Conservation (phyloP, 805 yeast genomes). For the Blastobotrys robertii region DNA sequence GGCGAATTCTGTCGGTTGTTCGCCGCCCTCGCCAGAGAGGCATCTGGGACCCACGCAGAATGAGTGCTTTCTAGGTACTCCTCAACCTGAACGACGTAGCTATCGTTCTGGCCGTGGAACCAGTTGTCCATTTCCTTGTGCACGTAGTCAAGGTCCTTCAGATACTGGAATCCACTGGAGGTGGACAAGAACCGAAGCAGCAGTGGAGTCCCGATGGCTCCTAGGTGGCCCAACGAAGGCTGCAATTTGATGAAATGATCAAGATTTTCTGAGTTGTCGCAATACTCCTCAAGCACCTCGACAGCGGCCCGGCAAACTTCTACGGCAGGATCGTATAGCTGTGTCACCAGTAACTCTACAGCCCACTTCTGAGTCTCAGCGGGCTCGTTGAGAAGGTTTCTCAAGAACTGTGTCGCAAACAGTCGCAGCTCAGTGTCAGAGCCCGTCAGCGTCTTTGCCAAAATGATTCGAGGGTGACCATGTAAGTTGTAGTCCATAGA, state of each 20-base stretch:
- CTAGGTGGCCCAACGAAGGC: slow-evolving; percentile 50
- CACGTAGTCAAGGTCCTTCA: slow-evolving; percentile 50
- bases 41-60: slow-evolving; percentile 9
- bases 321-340: slow-evolving; percentile 55
- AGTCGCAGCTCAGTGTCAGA: slow-evolving; percentile 43
- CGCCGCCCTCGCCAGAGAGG: neutral
- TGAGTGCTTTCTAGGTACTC: slow-evolving; percentile 21
- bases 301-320: slow-evolving; percentile 50
- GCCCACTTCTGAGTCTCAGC: slow-evolving; percentile 33
- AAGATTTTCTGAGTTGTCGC: slow-evolving; percentile 37
- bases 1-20: neutral
- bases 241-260: slow-evolving; percentile 40
- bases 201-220: slow-evolving; percentile 45
- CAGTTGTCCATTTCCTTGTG: slow-evolving; percentile 59
- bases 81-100: slow-evolving; percentile 26
- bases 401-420: slow-evolving; percentile 47
- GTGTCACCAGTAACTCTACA: slow-evolving; percentile 48
- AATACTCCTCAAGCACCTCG: slow-evolving; percentile 42
- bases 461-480: slow-evolving; percentile 57
- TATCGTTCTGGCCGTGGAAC: slow-evolving; percentile 35
- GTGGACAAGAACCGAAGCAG: slow-evolving; percentile 56
- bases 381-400: slow-evolving; percentile 28
- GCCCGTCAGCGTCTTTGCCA: slow-evolving; percentile 54
- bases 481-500: slow-evolving; percentile 51
- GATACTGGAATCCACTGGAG: slow-evolving; percentile 58